Evolutionary conservation across 352 stramenopile species (phyloP), one percentile per base, ranked within the genome.

Genomic region (Phytophthora colocasiae): DNA sequence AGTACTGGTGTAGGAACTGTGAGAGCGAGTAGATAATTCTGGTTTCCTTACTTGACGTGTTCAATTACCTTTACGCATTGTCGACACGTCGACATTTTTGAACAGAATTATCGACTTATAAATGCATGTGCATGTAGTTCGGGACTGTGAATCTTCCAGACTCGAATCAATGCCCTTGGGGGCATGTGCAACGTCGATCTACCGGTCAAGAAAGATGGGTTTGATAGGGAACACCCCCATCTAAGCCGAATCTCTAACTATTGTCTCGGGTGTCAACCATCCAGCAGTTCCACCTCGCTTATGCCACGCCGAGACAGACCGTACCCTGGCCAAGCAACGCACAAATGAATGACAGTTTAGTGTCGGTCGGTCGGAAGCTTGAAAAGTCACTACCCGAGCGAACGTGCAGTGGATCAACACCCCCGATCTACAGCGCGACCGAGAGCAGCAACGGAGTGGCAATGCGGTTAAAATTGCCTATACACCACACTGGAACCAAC

Each of bases 371-470:
- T 19, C 15, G 36, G 11, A 41, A 41, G 36, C 36, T 41, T 22
- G 22, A 2, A 22, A 2, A 22, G 1, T 19, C 15, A 4, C 36
- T 41, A 22, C 22, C 19, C 19, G 19, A 19, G 19, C 19, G 19
- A 19, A 19, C 19, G 19, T 19, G 19, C 19, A 19, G 19, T 95
- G 84, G 85, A 63, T 96, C 32, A n/a, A n/a, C n/a, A n/a, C n/a
- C n/a, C 6, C 36, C 36, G 36, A 41, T 41, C 36, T 41, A 41
- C 36, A 41, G 36, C 15, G 36, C 17, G 36, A 12, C 36, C 11
- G 12, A 12, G 36, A 17, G 19, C 19, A 19, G 19, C 19, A 19
- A 19, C 19, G 19, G 19, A 19, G 19, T 19, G 36, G 36, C 36
- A 41, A 41, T 14, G 51, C 22, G 22, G 22, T 22, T 1, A 22